Conservation (phyloP, 2,329 filamentous ascomycete genomes). For the Pseudofabraea citricarpa region DNA sequence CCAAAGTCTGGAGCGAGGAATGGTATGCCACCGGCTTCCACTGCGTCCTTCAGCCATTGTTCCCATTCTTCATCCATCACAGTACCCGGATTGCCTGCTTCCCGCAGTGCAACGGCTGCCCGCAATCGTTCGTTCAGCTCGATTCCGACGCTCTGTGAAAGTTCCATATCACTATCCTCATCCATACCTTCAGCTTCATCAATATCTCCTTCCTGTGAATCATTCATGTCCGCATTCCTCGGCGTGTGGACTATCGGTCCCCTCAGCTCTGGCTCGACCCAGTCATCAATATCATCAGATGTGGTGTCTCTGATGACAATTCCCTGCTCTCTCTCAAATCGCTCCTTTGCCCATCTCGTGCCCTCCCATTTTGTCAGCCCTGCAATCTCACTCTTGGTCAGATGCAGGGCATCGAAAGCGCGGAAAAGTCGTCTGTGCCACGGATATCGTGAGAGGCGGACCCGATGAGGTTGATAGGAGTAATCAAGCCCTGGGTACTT, state of each 20-base stretch:
- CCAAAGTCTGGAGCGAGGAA: slow-evolving; percentile 34
- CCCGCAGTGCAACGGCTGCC: slow-evolving; percentile 57
- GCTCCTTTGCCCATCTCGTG: slow-evolving; percentile 76
- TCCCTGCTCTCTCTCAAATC: slow-evolving; percentile 72
- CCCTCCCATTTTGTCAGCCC: slow-evolving; percentile 77
- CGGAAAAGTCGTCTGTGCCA: slow-evolving; percentile 75
- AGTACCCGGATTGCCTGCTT: slow-evolving; percentile 52
- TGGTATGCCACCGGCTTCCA: slow-evolving; percentile 55
- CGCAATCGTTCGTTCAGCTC: slow-evolving; percentile 60
- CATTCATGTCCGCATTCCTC: slow-evolving; percentile 18
- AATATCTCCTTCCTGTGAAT: slow-evolving; percentile 31
- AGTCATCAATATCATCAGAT: slow-evolving; percentile 61
- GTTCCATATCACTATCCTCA: slow-evolving; percentile 34
- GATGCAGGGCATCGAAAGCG: slow-evolving; percentile 64
- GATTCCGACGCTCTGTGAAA: slow-evolving; percentile 53
- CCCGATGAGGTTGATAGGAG: slow-evolving; percentile 65
- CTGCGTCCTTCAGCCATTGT: slow-evolving; percentile 67
- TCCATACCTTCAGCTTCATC: slow-evolving; percentile 27
- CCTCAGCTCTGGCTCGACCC: slow-evolving; percentile 43
- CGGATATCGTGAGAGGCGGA: slow-evolving; percentile 70
- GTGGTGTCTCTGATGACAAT: slow-evolving; percentile 67
- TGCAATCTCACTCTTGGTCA: slow-evolving; percentile 67
- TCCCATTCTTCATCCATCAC: slow-evolving; percentile 70
- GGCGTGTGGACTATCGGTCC: slow-evolving; percentile 11
- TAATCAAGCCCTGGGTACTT: slow-evolving; percentile 82